These are phyloP conservation scores for Microbotryomycetes sp. DNA, from an alignment of 1,284 basidiomycete species.

Conservation along the genomic window DNA sequence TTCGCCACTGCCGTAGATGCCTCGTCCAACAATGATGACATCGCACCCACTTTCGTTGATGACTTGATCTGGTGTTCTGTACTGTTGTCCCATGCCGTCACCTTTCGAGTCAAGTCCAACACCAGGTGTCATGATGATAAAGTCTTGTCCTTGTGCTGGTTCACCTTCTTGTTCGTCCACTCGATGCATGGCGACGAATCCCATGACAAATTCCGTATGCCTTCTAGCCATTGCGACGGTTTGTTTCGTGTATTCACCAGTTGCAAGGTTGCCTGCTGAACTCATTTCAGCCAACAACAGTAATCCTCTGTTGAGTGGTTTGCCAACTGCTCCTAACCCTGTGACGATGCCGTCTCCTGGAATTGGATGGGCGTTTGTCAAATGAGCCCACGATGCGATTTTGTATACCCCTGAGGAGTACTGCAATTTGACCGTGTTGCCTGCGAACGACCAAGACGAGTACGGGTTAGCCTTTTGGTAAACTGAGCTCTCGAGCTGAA, in stretches of 20 bases:
- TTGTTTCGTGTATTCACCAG: conserved; percentile 73
- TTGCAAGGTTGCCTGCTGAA: conserved; percentile 77
- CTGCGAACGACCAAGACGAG: conserved; percentile 46
- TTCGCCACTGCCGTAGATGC: conserved; percentile 75
- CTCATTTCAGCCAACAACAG: conserved; percentile 96
- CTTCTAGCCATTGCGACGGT: conserved; percentile 80
- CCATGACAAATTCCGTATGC: conserved; percentile 79
- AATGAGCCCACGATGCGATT: conserved; percentile 92
- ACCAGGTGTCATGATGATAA: conserved; percentile 86
- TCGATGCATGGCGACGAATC: conserved; percentile 85
- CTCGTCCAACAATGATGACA: conserved; percentile 95
- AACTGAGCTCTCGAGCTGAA: no score
- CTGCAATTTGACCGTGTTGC: conserved; percentile 92
- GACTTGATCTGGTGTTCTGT: conserved; percentile 83
- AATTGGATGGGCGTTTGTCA: conserved; percentile 88
- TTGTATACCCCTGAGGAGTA: conserved; percentile 90
- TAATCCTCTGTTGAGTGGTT: conserved; percentile 76
- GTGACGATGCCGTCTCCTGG: conserved; percentile 89
- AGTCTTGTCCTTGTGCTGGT: conserved; percentile 72
- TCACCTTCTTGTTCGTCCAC: conserved; percentile 56
- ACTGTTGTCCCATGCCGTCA: conserved; percentile 92
- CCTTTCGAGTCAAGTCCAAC: conserved; percentile 77
- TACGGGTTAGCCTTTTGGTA: conserved; percentile 32
- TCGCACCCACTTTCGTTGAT: conserved; percentile 82
- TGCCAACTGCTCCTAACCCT: conserved; percentile 78